Evolutionary conservation across 2,329 filamentous ascomycete species (phyloP).

Genomic region (Achaetomium macrosporum): DNA sequence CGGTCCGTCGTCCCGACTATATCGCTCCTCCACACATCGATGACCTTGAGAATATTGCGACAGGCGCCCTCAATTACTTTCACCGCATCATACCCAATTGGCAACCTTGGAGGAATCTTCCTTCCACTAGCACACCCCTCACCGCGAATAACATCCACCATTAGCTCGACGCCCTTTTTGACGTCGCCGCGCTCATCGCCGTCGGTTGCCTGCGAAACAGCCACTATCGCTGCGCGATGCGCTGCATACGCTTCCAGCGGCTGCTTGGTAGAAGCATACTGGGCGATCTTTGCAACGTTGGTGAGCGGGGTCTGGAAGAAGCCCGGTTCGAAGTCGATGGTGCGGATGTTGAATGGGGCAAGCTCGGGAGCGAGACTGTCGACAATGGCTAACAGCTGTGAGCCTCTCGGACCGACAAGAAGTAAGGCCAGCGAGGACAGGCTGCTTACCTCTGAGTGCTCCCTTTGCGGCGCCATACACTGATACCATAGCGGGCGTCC

Average conservation of each 20-base stretch:
- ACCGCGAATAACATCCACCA: constrained; percentile 5
- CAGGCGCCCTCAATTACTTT: constrained; percentile 1
- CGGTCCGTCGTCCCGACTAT: constrained; percentile 1
- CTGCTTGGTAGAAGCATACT: not conserved
- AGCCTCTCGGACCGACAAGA: no score
- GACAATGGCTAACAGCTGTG: constrained; percentile 9
- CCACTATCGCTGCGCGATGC: not conserved
- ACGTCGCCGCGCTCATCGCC: constrained; percentile 6
- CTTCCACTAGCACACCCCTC: constrained; percentile 1
- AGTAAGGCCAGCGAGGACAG: not conserved
- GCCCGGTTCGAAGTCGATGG: constrained; percentile 18
- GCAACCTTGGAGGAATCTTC: not conserved
- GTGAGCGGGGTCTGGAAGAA: constrained; percentile 9
- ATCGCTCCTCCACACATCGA: constrained; percentile 2
- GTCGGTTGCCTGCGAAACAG: not conserved
- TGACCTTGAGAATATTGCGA: not conserved
- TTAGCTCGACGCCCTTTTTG: constrained; percentile 6
- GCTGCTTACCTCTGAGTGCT: constrained; percentile 2
- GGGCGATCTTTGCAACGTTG: not conserved
- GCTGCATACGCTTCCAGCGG: not conserved
- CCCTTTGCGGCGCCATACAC: constrained; percentile 6
- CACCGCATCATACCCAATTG: constrained; percentile 5
- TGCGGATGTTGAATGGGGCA: constrained; percentile 12
- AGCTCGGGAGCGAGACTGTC: constrained; percentile 16
- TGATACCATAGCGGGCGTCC: constrained; percentile 3